These are phyloP conservation scores for Dunaliella primolecta DNA, from an alignment of 139 green algal species.

Conservation along the genomic window DNA sequence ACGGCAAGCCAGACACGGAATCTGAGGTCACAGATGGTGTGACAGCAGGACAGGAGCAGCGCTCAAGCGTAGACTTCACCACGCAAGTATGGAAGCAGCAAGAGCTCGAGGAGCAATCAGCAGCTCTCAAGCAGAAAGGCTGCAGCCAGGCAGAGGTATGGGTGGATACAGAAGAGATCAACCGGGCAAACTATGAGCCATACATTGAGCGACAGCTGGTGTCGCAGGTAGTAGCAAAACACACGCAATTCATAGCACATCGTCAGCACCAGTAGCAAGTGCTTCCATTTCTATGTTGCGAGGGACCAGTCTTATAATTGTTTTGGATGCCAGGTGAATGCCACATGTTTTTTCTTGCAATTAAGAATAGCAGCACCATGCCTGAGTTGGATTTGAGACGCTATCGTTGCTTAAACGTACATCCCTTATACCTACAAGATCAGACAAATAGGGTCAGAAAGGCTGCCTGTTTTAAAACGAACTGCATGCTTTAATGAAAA, in stretches of 20 bases:
- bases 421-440: no score
- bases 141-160: neutral
- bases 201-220: conserved; percentile 51
- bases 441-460: no score
- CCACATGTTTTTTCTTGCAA: no score
- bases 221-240: conserved; percentile 33
- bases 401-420: no score
- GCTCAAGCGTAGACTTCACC: neutral
- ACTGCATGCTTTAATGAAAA: no score
- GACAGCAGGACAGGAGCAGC: neutral
- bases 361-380: no score
- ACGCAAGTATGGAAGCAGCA: neutral
- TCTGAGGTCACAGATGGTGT: neutral
- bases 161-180: conserved; percentile 15
- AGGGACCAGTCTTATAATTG: no score
- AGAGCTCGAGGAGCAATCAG: neutral
- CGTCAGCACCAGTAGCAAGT: no score
- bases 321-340: no score
- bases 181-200: conserved; percentile 20
- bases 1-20: neutral
- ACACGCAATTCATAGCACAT: conserved; percentile 30
- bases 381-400: no score
- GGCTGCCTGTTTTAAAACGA: no score
- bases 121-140: neutral
- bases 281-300: no score